Base-by-base conservation (phyloP, 164 flowering plant genomes). In the Macadamia tetraphylla region DNA sequence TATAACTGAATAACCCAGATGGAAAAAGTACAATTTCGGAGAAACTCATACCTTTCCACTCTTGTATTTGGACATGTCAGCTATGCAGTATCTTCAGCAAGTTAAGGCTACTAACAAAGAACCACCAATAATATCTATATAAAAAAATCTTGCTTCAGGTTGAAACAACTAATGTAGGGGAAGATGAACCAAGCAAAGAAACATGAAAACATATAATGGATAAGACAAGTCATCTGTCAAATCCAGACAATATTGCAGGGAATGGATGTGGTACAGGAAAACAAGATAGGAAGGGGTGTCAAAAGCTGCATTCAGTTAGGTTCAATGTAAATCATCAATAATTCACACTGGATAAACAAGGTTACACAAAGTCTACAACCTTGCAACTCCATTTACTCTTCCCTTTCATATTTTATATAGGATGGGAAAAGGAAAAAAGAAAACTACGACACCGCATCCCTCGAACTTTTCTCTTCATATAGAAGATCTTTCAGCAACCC, bases 11-110 rank as follows among this genome's bases (percentile, higher is more conserved):
- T 17, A 48, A 2, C 35, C 29, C 10, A 57, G 62, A 6, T 35
- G 14, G 6, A 15, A 30, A 67, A 30, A 11, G 18, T 53, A 8
- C 31, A 11, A 3, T 2, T 52, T 30, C 42, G 12, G 13, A 63
- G 42, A 4, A 29, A 14, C 10, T n/a, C 76, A 42, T 81, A 91
- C 98, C 98, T 94, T 91, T 40, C 98, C 97, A 75, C 70, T 88
- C 78, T 86, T 90, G 83, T 92, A 90, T 6, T 79, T 81, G 63
- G 98, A 87, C 98, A 94, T 92, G 81, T 94, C 98, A 72, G 98
- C 98, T 72, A 94, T 83, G 83, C 98, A 92, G 72, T 93, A 93
- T 85, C 98, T 93, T 80, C 55, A 77, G 69, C 40, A 35, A 58
- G 74, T 64, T 67, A 86, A 78, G 84, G 82, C 58, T 64, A 62